Base-by-base conservation (phyloP, 106 monocot genomes). In the Gastrodia elata region DNA sequence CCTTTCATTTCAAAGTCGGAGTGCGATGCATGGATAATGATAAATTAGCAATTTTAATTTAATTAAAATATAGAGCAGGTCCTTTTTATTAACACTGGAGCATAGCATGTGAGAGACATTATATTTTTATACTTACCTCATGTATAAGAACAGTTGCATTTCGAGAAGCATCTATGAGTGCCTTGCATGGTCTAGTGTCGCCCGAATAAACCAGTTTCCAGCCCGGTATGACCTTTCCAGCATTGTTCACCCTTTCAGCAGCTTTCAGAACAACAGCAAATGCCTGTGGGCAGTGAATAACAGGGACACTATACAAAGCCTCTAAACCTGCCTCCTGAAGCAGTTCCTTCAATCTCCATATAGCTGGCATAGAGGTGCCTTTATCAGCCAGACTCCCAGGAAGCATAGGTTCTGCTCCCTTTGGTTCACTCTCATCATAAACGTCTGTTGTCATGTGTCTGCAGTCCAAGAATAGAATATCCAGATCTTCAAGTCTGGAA, bases 121-220 rank as follows among this genome's bases (percentile, higher is more conserved):
- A n/a, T n/a, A n/a, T n/a, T n/a, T n/a, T n/a, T n/a, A n/a, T 5
- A 67, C 37, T 22, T n/a, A 91, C 97, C 97, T 98, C 97, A 43
- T 98, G 97, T 71, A 98, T 91, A 44, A 98, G 86, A 59, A 98
- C 74, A n/a, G 93, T 98, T 70, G 97, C 97, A 76, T 74, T 84
- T 40, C 40, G 78, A 72, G 97, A 83, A 64, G 97, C 97, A 58
- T 93, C 86, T 38, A 91, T 80, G 46, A 98, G 68, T 33, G 90
- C 76, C 57, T 87, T 85, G 64, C 97, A 98, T 30, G 97, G 97
- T 74, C 97, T 83, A 14, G 97, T 98, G 76, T 98, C 97, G 64
- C 93, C 97, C 0, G 97, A 98, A 83, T 98, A 98, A 11, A 93
- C 97, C 68, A 98, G 77, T 49, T 98, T 98, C 97, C 97, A 98